phyloP scores from a whole-genome alignment of 1,139 yeast species.

The Hemisphaericaspora subhashii region DNA sequence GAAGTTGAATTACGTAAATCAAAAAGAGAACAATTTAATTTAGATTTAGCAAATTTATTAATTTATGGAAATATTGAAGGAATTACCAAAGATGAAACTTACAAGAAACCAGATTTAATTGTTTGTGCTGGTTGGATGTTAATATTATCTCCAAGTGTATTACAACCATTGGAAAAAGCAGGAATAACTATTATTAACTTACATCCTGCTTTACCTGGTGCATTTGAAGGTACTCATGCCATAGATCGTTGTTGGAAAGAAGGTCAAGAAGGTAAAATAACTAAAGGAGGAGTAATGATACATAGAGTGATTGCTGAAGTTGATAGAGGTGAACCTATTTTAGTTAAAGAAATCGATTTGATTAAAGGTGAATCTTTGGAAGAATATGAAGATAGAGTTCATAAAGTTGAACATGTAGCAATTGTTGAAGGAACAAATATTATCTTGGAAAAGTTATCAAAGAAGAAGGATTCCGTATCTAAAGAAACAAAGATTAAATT shows the following conservation, averaged over 20 bases:
- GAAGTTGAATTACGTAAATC: constrained; percentile 52
- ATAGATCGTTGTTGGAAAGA: constrained; percentile 95
- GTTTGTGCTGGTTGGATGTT: constrained; percentile 99
- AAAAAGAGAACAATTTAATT: constrained; percentile 72
- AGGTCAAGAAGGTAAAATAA: constrained; percentile 76
- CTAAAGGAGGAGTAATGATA: constrained; percentile 93
- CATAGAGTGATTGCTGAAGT: constrained; percentile 94
- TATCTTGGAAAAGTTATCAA: constrained; percentile 46
- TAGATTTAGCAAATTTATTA: constrained; percentile 71
- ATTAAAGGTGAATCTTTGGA: constrained; percentile 73
- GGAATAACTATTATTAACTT: constrained; percentile 80
- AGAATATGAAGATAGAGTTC: constrained; percentile 81
- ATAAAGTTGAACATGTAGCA: constrained; percentile 79
- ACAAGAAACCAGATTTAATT: constrained; percentile 69
- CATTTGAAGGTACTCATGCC: constrained; percentile 96
- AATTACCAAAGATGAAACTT: constrained; percentile 19
- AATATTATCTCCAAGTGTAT: constrained; percentile 74
- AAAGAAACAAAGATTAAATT: background rate
- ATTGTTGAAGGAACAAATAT: constrained; percentile 86
- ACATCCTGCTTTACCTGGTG: constrained; percentile 97
- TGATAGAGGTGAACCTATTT: constrained; percentile 86
- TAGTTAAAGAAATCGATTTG: constrained; percentile 76
- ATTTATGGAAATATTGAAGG: constrained; percentile 46
- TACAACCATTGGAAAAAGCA: constrained; percentile 61
- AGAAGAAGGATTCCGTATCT: no score